Evolutionary conservation across 371 early-diverging fungal genomes (phyloP).

Genomic region (Circinella minor): DNA sequence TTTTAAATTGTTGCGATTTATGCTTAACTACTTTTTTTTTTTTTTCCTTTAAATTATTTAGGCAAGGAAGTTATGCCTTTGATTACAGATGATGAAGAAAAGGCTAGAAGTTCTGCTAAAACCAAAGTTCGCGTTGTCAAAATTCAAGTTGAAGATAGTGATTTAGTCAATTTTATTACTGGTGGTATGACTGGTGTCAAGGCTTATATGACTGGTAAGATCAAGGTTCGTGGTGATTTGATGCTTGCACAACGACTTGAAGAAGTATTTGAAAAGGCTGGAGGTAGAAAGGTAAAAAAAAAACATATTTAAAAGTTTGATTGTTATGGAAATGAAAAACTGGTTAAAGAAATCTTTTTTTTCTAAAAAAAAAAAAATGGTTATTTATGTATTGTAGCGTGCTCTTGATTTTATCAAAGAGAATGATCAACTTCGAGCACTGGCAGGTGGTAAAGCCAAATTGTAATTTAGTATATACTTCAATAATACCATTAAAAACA

Average conservation of each 20-base stretch:
- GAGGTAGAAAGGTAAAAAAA: slow-evolving; percentile 43
- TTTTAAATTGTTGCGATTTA: neutral
- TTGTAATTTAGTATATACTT: neutral
- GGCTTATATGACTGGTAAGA: slow-evolving; percentile 48
- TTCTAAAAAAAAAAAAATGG: no score
- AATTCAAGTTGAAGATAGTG: slow-evolving; percentile 40
- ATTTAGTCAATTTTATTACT: slow-evolving; percentile 48
- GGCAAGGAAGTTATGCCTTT: slow-evolving; percentile 37
- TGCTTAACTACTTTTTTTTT: neutral
- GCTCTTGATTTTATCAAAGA: slow-evolving; percentile 45
- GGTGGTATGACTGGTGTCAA: slow-evolving; percentile 52
- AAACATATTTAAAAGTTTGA: neutral
- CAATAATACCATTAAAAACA: neutral
- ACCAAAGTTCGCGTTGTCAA: slow-evolving; percentile 36
- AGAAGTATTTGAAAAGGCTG: slow-evolving; percentile 48
- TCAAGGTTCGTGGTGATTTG: slow-evolving; percentile 54
- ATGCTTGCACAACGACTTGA: slow-evolving; percentile 49
- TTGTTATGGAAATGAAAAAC: neutral
- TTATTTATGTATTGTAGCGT: slow-evolving; percentile 15
- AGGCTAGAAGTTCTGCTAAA: slow-evolving; percentile 22
- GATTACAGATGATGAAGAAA: slow-evolving; percentile 33
- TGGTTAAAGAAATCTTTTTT: no score
- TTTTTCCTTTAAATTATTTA: slow-evolving; percentile 4
- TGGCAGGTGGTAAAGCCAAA: slow-evolving; percentile 9
- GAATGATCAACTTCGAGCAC: slow-evolving; percentile 29